These are phyloP conservation scores for Glarea lozoyensis DNA, from an alignment of 495 filamentous ascomycete species.

Conservation along the genomic window DNA sequence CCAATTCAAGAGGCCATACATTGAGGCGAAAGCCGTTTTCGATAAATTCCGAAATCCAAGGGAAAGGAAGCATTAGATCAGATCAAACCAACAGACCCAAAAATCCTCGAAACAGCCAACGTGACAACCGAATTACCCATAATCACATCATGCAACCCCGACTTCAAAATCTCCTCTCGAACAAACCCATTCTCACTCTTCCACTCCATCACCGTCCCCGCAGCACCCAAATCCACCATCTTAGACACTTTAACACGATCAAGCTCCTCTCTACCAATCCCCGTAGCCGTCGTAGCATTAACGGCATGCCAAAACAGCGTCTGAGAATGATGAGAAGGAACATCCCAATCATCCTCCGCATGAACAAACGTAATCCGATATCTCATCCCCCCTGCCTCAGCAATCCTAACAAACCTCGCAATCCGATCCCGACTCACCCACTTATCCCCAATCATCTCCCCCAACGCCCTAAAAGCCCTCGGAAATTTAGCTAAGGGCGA, in stretches of 20 bases:
- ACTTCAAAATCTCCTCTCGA: slow-evolving; percentile 41
- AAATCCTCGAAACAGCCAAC: slow-evolving; percentile 35
- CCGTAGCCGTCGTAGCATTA: slow-evolving; percentile 29
- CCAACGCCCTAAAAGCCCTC: slow-evolving; percentile 39
- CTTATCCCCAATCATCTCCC: slow-evolving; percentile 36
- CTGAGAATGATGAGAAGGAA: slow-evolving; percentile 56
- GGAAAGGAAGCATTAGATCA: no score
- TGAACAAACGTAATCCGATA: slow-evolving; percentile 66
- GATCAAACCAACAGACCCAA: no score
- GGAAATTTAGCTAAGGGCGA: slow-evolving; percentile 36
- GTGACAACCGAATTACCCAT: slow-evolving; percentile 42
- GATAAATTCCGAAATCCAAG: no score
- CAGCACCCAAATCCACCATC: slow-evolving; percentile 32
- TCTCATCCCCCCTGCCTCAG: slow-evolving; percentile 24
- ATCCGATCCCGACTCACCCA: slow-evolving; percentile 41
- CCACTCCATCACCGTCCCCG: slow-evolving; percentile 39
- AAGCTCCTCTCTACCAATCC: slow-evolving; percentile 22
- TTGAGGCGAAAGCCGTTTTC: no score
- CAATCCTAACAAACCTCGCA: slow-evolving; percentile 29
- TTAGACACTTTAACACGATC: slow-evolving; percentile 26
- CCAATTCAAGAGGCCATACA: no score
- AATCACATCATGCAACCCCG: slow-evolving; percentile 40
- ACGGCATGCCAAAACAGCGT: slow-evolving; percentile 42
- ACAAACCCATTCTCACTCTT: slow-evolving; percentile 32
- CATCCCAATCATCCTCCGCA: slow-evolving; percentile 66